phyloP scores from a whole-genome alignment of 1,139 yeast genomes.

The Yamadazyma kanchanaburiensis region DNA sequence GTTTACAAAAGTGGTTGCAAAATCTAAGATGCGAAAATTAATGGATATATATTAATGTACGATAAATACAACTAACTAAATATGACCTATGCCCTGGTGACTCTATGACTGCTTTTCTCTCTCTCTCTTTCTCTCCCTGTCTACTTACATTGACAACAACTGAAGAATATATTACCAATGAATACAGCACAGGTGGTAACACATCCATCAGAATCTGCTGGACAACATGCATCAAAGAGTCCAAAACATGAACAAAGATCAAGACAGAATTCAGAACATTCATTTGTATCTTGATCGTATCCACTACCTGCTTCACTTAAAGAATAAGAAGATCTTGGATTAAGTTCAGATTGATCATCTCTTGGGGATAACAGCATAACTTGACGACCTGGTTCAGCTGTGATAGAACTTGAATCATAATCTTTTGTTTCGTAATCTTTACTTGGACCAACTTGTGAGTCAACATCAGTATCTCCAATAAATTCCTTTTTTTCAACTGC shows the following conservation, averaged over 20 bases:
- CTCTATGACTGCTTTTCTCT: too few species aligned
- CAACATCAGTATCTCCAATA: too few species aligned
- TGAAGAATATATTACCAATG: constrained; percentile 35
- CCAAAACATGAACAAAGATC: constrained; percentile 42
- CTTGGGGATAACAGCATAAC: constrained; percentile 14
- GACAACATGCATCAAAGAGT: constrained; percentile 39
- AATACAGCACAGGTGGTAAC: constrained; percentile 33
- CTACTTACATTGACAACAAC: constrained; percentile 31
- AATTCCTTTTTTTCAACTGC: constrained; percentile 6
- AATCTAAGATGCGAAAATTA: not conserved
- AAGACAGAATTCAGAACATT: constrained; percentile 43
- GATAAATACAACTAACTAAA: too few species aligned
- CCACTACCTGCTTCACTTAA: constrained; percentile 32
- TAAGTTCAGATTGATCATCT: constrained; percentile 6
- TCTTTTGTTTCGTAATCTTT: too few species aligned
- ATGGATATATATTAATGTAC: too few species aligned
- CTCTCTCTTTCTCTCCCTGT: not conserved
- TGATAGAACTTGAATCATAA: too few species aligned
- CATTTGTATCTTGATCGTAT: constrained; percentile 32
- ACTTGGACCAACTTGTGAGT: too few species aligned
- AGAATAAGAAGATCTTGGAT: constrained; percentile 15
- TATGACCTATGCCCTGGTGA: too few species aligned
- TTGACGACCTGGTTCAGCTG: constrained; percentile 13
- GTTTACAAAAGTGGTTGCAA: constrained; percentile 1
- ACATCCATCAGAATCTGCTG: constrained; percentile 41